Base-by-base conservation (phyloP, 2,329 filamentous ascomycete genomes). In the Rutstroemia sp. region DNA sequence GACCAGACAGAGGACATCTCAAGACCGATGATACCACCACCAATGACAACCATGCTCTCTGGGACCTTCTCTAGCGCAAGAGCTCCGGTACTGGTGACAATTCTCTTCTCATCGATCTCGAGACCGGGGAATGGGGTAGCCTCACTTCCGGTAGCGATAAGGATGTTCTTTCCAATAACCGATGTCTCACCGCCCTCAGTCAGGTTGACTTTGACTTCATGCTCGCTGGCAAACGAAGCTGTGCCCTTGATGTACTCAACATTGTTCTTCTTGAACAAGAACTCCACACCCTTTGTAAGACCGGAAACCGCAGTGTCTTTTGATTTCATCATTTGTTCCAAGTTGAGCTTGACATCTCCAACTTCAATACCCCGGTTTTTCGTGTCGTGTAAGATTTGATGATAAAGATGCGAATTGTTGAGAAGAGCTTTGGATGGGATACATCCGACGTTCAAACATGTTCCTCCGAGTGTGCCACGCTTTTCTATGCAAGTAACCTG, bases 1-100 rank as follows among this genome's bases (percentile, higher is more conserved):
- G 91, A 96, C 94, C 94, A 99, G 54, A 99, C 94, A 53, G 92
- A 97, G 62, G 79, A 90, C 94, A 99, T 99, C 77, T 99, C 94
- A 44, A 99, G 84, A 71, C 94, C 94, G 70, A 99, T 99, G 73
- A 99, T 99, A 73, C 94, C 94, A 72, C 94, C 94, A 66, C 94
- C 94, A 71, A 99, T 96, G 68, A 99, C 94, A 62, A 95, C 79
- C 88, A 99, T 87, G 76, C 89, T 94, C 81, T 96, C 91, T 45
- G 94, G 94, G 39, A 99, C 88, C 78, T 95, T 82, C 68, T 90
- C 81, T 60, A 99, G 81, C 42, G 91, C 81, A 70, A 99, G 87
- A 63, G 94, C 94, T 64, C 94, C 94, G 53, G 94, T 99, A 78
- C 91, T 96, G 68, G 91, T 95, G 70, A 99, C 84, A 67, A 99